These are phyloP conservation scores for Aspergillus sp. DNA, from an alignment of 2,329 filamentous ascomycete genomes.

Conservation along the genomic window DNA sequence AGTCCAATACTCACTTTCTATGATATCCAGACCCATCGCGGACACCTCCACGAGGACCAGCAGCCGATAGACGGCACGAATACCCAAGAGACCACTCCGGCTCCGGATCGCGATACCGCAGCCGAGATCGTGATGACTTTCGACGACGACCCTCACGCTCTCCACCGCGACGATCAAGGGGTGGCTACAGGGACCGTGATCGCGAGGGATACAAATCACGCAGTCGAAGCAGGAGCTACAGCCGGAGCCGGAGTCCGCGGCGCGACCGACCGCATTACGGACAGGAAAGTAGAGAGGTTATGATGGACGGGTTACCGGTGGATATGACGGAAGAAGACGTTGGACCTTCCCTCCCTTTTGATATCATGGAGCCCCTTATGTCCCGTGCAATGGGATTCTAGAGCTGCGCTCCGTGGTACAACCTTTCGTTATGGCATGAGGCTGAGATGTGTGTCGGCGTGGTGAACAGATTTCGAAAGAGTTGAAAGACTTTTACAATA, in stretches of 20 bases:
- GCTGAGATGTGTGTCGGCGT: conserved; percentile 46
- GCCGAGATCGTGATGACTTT: conserved; percentile 42
- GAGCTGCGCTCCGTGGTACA: conserved; percentile 23
- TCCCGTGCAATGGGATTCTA: conserved; percentile 17
- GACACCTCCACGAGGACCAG: conserved; percentile 42
- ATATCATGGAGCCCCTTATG: conserved; percentile 16
- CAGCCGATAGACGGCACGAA: conserved; percentile 42
- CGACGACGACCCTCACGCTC: conserved; percentile 39
- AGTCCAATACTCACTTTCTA: conserved; percentile 41
- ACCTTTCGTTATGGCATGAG: conserved; percentile 35
- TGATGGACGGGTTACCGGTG: conserved; percentile 55
- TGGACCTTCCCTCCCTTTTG: conserved; percentile 39
- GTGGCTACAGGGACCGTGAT: conserved; percentile 49
- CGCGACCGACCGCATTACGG: conserved; percentile 45
- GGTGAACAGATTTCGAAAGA: conserved; percentile 60
- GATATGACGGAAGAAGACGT: conserved; percentile 58
- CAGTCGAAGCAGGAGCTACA: conserved; percentile 42
- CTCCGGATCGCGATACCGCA: conserved; percentile 36
- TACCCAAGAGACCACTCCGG: conserved; percentile 37
- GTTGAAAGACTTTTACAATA: conserved; percentile 56
- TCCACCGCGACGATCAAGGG: conserved; percentile 41
- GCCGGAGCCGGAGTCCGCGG: conserved; percentile 41
- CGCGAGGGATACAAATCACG: conserved; percentile 52
- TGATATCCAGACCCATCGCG: conserved; percentile 42
- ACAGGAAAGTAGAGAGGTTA: conserved; percentile 54